Evolutionary conservation across 1,284 basidiomycete genomes (phyloP).

Genomic region (Boletellus sp.): DNA sequence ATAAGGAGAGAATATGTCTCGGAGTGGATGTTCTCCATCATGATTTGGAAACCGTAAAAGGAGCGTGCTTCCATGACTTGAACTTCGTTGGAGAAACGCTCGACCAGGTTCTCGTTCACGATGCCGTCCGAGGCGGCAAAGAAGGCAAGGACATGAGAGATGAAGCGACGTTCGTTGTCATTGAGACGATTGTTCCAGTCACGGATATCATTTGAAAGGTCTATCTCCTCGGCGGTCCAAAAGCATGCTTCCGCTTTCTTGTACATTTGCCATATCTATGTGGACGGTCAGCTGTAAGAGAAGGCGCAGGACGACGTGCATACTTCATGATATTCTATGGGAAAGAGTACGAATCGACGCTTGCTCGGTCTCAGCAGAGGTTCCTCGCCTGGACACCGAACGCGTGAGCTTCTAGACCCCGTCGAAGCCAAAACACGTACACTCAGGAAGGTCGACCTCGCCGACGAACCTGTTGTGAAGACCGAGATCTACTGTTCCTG

Average conservation of each 20-base stretch:
- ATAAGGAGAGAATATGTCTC: constrained; percentile 98
- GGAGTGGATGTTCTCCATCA: constrained; percentile 98
- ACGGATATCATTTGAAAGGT: constrained; percentile 87
- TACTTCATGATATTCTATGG: constrained; percentile 90
- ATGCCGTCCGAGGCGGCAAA: constrained; percentile 97
- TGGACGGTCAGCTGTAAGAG: background rate
- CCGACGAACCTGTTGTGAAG: constrained; percentile 48
- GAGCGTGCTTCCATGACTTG: constrained; percentile 94
- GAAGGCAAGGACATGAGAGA: constrained; percentile 95
- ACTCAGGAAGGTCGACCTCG: constrained; percentile 60
- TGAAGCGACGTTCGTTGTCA: constrained; percentile 91
- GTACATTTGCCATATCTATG: constrained; percentile 94
- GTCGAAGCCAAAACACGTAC: constrained; percentile 36
- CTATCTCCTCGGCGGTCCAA: constrained; percentile 99
- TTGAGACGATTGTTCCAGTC: constrained; percentile 94
- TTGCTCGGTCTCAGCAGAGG: constrained; percentile 78
- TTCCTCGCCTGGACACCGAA: constrained; percentile 57
- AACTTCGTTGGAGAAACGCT: constrained; percentile 93
- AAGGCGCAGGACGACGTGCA: constrained; percentile 14
- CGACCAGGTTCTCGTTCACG: constrained; percentile 95
- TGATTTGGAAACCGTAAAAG: constrained; percentile 99
- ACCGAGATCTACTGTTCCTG: background rate
- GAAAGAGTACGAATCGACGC: constrained; percentile 89
- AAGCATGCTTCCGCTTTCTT: constrained; percentile 91
- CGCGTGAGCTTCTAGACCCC: background rate